Evolutionary conservation across 331 rosid species (phyloP), one percentile per base, ranked within the genome.

Genomic region (Rhamnella rubrinervis): DNA sequence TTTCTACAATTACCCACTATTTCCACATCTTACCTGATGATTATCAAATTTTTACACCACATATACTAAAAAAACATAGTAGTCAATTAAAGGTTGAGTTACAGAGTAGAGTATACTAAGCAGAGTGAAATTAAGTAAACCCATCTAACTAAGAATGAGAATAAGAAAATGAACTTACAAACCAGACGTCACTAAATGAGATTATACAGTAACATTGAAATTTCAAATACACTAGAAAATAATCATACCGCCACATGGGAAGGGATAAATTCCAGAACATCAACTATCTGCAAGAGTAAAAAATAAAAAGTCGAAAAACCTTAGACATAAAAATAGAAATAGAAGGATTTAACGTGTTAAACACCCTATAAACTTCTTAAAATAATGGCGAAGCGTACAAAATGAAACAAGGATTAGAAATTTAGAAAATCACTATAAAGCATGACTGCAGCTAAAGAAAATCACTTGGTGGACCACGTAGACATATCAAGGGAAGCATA

Each of bases 161-260:
- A 28, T 53, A 26, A 38, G 51, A 19, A 40, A 8, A 69, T 14
- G 19, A 50, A 47, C 49, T 20, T 47, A 55, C 73, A 39, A 60
- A 47, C 59, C 4, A 51, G 41, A 55, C 37, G 51, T 18, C 1
- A 50, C 39, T 13, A 59, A 46, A 21, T 23, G 21, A 55, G 50
- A 55, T 44, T 1, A 44, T 44, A 44, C 1, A 14, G 14, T 44
- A 44, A 44, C 4, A 41, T 14, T 16, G 38, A 46, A 6, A 12
- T 11, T 46, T 39, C 55, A 28, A 5, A 58, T 0, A 25, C 26
- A 40, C 21, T 9, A 2, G 74, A 63, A 49, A 61, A 46, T 68
- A 82, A 53, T 16, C 89, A 65, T 88, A 93, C 98, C 95, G 92
- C 96, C 73, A 85, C 97, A 83, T 91, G 98, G 69, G 98, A 88